These are phyloP conservation scores for Citrus unshiu DNA, from an alignment of 345 rosid genomes.

Conservation along the genomic window DNA sequence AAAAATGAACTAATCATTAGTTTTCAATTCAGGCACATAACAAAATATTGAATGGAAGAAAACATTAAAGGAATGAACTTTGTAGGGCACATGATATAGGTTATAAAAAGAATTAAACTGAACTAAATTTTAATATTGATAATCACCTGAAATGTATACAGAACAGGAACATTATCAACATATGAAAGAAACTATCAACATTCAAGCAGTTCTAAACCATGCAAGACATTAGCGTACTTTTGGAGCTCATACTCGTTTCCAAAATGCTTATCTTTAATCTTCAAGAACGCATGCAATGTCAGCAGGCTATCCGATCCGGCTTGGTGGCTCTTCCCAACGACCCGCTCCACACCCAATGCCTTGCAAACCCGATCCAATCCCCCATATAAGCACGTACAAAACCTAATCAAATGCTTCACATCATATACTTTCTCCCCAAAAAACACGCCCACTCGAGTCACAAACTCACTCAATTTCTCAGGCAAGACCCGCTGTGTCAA, in stretches of 20 bases:
- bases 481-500: slow-evolving; percentile 42
- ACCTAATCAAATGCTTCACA: slow-evolving; percentile 55
- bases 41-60: background rate
- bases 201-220: slow-evolving; percentile 42
- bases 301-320: slow-evolving; percentile 53
- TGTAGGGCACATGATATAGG: background rate
- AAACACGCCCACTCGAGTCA: slow-evolving; percentile 26
- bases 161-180: slow-evolving; percentile 5
- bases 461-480: slow-evolving; percentile 30
- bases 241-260: slow-evolving; percentile 13
- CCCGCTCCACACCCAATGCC: slow-evolving; percentile 37
- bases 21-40: background rate
- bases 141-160: slow-evolving; percentile 20
- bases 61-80: background rate
- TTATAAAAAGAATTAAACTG: slow-evolving; percentile 7
- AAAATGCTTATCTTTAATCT: slow-evolving; percentile 29
- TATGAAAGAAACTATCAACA: background rate
- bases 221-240: slow-evolving; percentile 39
- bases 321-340: slow-evolving; percentile 45
- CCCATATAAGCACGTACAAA: slow-evolving; percentile 39
- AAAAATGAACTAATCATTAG: background rate
- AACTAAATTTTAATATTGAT: slow-evolving; percentile 24
- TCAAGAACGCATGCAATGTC: slow-evolving; percentile 38
- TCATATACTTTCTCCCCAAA: slow-evolving; percentile 54
- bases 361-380: slow-evolving; percentile 51